Evolutionary conservation across 169 alveolate species (phyloP), one percentile per base, ranked within the genome.

Genomic region (Babesia microti): DNA sequence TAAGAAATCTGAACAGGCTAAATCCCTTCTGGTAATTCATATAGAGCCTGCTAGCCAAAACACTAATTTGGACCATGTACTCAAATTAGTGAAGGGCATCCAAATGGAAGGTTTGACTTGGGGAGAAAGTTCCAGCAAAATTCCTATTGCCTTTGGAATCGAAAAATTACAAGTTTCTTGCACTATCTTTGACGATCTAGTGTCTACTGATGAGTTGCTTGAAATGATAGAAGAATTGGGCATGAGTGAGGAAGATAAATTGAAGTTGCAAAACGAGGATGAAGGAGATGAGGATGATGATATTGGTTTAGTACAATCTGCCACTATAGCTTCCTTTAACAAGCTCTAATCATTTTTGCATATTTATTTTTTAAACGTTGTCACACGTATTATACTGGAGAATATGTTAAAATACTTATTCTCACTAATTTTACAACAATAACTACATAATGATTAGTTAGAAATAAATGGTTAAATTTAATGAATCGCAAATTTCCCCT

Each of bases 111-210:
- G 90, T 12, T 57, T 81, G 32, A 70, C 85, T 6, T 81, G 90
- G 90, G 89, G 89, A 11, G 83, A 65, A 35, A 85, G 81, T 22
- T 61, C 69, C 46, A 72, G 81, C 43, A 81, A 72, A 61, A 74
- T 67, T 18, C 90, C 90, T n/a, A 58, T 81, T 33, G 90, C 90
- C 9, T 81, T 57, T 45, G 90, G 90, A 12, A 75, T 81, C 55
- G 72, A 70, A 68, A 81, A 81, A 49, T 59, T 81, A 26, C 90
- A 81, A 84, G 90, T 82, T 6, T 46, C 68, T 21, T 82, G 90
- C 54, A 72, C 81, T 41, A 79, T 82, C 22, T 50, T 80, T 32
- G 90, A 82, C 53, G 90, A 82, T 52, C 24, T 82, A 24, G 85
- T 82, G 19, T 66, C 73, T 71, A 82, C 90, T 34, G 72, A 82